Evolutionary conservation across 768 basidiomycete species (phyloP), one percentile per base, ranked within the genome.

Genomic region (Sporobolomyces phaffii): DNA sequence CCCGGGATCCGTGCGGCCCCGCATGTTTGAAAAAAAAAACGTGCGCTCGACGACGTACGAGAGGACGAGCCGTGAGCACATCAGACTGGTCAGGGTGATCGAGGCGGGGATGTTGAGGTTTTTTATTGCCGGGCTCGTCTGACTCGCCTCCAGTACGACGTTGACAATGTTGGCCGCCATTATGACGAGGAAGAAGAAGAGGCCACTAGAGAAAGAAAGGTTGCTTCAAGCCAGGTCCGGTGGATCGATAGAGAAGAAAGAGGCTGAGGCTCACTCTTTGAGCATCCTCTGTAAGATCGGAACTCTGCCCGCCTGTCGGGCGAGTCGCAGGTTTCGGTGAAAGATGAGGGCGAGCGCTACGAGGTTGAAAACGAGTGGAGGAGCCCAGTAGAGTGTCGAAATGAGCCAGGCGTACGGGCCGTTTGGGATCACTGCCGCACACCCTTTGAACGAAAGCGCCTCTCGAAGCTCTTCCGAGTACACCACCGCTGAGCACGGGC

Each of bases 131-230:
- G n/a, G 34, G 36, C n/a, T 54, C 6, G 14, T 52, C 18, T 54
- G n/a, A 40, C 52, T 18, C 5, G n/a, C 52, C 13, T 24, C 52
- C 7, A 54, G 38, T 18, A 54, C 28, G 52, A 54, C 52, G 52
- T 54, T 54, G 52, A 54, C 38, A 8, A 54, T 8, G 36, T 54
- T 54, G 7, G 52, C 33, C 20, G 52, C 52, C 36, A 54, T 40
- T 20, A 54, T 54, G 9, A 54, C 52, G 13, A 18, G 9, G 36
- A 54, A 54, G 52, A 54, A 54, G 52, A 54, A 54, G 7, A 54
- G 24, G 8, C 52, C 52, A 36, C 52, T 54, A 22, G 14, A 50
- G 7, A 50, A 31, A 9, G 45, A 10, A 8, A 31, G 26, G 24
- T 28, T 15, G 49, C 24, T 17, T 29, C 44, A 13, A n/a, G n/a